Base-by-base conservation (phyloP, 2,329 filamentous ascomycete genomes). In the Fusarium guadeloupense region DNA sequence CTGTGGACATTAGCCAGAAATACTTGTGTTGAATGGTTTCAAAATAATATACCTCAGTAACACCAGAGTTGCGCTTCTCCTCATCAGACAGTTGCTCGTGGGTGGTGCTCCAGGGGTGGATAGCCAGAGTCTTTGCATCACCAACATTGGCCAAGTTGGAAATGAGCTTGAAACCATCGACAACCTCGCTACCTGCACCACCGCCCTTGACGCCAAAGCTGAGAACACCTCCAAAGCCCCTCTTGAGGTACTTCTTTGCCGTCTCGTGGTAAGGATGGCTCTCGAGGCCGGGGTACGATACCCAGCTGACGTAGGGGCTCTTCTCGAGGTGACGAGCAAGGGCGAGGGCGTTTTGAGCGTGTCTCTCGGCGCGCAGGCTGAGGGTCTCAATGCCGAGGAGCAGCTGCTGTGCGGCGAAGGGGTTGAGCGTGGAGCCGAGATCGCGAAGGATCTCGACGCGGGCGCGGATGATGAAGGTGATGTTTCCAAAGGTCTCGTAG, bases 81-180 rank as follows among this genome's bases (percentile, higher is more conserved):
- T 93, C 84, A 25, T 94, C 90, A 20, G 82, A 87, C 54, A 98
- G 83, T 80, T 98, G 94, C 81, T 96, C 91, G 76, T 98, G 94
- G 3, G 94, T 98, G 4, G 94, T 97, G 6, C 89, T 91, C 92
- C 93, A 97, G 19, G 94, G 94, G 77, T 97, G 93, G 69, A 97
- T 96, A 20, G 93, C 93, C 61, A 97, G 81, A 7, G 93, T 96
- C 85, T 98, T 98, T 42, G 91, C 91, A 75, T 98, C 94, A 54
- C 94, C 94, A 23, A 98, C 93, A 74, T 99, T 99, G 54, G 95
- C 95, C 67, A 98, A 81, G 78, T 98, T 97, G 16, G 92, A 96
- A 70, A 98, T 92, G 67, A 99, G 80, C 84, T 96, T 95, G 81
- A 99, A 96, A 68, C 88, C 88, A 77, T 99, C 95, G 46, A 98